phyloP scores from a whole-genome alignment of 1,284 basidiomycete species.

The Cryptococcus depauperatus region DNA sequence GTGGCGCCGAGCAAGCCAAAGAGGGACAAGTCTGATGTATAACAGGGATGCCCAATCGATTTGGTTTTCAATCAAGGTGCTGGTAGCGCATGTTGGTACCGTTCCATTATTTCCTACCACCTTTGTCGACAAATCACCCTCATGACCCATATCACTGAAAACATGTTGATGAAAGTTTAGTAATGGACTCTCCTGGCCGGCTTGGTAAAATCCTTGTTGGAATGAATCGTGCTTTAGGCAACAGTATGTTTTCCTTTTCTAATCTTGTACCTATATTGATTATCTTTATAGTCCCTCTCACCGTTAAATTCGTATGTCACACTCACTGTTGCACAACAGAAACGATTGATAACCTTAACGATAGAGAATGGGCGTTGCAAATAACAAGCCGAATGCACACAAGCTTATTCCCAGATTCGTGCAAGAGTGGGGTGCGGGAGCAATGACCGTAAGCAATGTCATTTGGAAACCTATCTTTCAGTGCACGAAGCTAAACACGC shows the following conservation, averaged over 20 bases:
- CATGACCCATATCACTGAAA: background rate
- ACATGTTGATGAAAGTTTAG: conserved; percentile 41
- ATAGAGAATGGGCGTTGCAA: conserved; percentile 75
- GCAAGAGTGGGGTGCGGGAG: conserved; percentile 67
- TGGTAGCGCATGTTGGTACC: conserved; percentile 61
- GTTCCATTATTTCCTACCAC: too few relatives aligned
- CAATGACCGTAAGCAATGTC: conserved; percentile 58
- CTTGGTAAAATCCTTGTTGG: conserved; percentile 80
- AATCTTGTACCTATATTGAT: background rate
- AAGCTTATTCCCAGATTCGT: conserved; percentile 82
- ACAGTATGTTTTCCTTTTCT: conserved; percentile 45
- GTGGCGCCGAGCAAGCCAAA: conserved; percentile 8
- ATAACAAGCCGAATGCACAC: conserved; percentile 75
- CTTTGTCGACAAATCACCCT: too few relatives aligned
- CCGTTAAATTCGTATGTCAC: conserved; percentile 63
- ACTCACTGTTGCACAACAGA: background rate
- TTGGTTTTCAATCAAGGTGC: conserved; percentile 86
- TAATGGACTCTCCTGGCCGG: conserved; percentile 74
- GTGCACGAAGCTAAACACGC: background rate
- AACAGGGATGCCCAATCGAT: conserved; percentile 97
- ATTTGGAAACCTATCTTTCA: background rate
- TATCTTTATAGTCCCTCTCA: conserved; percentile 60
- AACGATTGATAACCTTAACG: background rate
- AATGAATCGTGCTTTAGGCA: conserved; percentile 85
- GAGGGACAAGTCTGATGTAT: conserved; percentile 41